Evolutionary conservation across 2,329 filamentous ascomycete genomes (phyloP), one percentile per base, ranked within the genome.

Genomic region (Diaporthe citriasiana): DNA sequence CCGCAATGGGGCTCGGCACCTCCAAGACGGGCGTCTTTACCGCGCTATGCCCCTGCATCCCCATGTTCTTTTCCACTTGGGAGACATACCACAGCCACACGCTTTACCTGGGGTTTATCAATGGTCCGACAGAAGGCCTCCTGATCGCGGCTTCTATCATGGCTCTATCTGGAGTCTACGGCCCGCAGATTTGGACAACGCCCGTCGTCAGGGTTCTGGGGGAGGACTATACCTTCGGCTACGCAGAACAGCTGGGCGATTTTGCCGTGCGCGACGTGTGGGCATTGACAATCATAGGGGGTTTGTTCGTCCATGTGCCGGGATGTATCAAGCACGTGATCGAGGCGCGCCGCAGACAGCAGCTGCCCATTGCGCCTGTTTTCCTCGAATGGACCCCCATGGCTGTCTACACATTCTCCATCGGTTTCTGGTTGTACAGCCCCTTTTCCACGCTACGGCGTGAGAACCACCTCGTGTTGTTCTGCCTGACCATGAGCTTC

Each of bases 11-110:
- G 35, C 89, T 98, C 69, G 97, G 97, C 53, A 91, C 94, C 5
- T 94, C 94, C 25, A 92, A 92, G 76, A 91, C 94, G 27, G 97
- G 97, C 77, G 93, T 97, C 73, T 97, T 98, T 82, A 98, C 97
- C 0, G 95, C 95, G 1, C 87, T 99, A 56, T 92, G 96, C 75
- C 97, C 97, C 1, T 97, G 95, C 79, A 86, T 99, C 57, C 94
- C 97, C 75, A 99, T 99, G 97, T 99, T 98, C 88, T 98, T 99
- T 85, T 98, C 96, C 4, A 99, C 97, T 2, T 99, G 97, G 97
- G 97, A 99, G 85, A 99, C 97, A 0, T 99, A 98, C 83, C 97
- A 99, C 84, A 98, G 97, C 7, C 97, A 99, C 83, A 98, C 97
- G 0, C 87, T 99, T 8, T 99, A 98, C 83, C 91, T 99, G 17